These are phyloP conservation scores for Neurospora africana DNA, from an alignment of 495 filamentous ascomycete genomes.

Conservation along the genomic window DNA sequence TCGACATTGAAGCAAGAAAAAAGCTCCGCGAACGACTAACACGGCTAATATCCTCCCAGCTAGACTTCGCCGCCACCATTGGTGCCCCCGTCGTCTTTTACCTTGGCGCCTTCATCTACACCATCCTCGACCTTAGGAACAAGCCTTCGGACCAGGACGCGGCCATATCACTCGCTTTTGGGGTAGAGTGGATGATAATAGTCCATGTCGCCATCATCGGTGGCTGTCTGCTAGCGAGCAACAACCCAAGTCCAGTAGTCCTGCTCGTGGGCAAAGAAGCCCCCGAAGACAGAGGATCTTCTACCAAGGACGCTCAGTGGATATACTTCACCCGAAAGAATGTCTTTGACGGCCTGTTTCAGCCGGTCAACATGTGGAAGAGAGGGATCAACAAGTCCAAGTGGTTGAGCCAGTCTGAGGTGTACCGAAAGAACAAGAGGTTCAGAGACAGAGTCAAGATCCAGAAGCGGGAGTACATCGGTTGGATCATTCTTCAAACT, in stretches of 20 bases:
- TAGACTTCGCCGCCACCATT: slow-evolving; percentile 35
- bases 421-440: background rate
- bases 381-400: slow-evolving; percentile 2
- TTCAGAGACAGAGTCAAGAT: background rate
- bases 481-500: background rate
- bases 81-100: slow-evolving; percentile 41
- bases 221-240: slow-evolving; percentile 4
- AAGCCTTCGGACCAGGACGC: slow-evolving; percentile 32
- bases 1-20: background rate
- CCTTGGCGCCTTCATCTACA: slow-evolving; percentile 32
- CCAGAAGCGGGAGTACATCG: background rate
- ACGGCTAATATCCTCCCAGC: background rate
- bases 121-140: slow-evolving; percentile 25
- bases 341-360: background rate
- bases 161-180: slow-evolving; percentile 35
- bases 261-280: background rate
- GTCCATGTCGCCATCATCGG: slow-evolving; percentile 6
- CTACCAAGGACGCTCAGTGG: background rate
- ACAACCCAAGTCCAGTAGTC: slow-evolving; percentile 2
- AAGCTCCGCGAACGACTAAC: background rate
- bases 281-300: background rate
- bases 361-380: slow-evolving; percentile 4
- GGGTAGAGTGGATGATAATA: slow-evolving; percentile 25
- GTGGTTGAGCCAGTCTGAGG: background rate
- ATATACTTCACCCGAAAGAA: background rate